A percentile compares a stretch with the other conserved stretches of the same genome.
Evolutionary conservation across 163 green algal genomes (phyloP).

Genomic region (Chlorella variabilis): DNA sequence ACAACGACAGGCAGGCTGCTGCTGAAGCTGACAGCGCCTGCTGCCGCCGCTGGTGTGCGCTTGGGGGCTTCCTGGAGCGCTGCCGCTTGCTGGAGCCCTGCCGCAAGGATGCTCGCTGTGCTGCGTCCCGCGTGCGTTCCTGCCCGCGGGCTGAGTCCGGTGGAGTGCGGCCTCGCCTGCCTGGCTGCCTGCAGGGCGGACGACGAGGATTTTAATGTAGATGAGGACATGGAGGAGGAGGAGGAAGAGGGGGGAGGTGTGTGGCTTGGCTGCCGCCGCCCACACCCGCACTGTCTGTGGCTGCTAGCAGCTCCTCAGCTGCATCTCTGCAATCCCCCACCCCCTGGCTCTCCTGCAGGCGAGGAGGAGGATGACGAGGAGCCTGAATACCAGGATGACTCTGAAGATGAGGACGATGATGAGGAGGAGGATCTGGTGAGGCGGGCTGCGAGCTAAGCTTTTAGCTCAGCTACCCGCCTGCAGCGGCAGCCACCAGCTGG

Average conservation of each 20-base stretch:
- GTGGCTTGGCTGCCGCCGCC: neutral
- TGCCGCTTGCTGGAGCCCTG: no score
- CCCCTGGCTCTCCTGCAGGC: neutral
- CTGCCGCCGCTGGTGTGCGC: no score
- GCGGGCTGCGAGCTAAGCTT: no score
- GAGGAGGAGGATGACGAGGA: slow-evolving; percentile 32
- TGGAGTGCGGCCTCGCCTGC: neutral
- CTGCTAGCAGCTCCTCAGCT: no score
- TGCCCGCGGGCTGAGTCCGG: no score
- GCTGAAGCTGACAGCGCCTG: no score
- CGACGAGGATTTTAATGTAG: slow-evolving; percentile 39
- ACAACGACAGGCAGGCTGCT: slow-evolving; percentile 16
- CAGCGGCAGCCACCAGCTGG: neutral
- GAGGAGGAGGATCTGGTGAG: slow-evolving; percentile 32
- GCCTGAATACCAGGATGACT: slow-evolving; percentile 32
- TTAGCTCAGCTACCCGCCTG: no score
- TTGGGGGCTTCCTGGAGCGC: no score
- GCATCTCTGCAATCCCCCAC: no score
- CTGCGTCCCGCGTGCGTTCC: no score
- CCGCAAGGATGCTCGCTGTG: no score
- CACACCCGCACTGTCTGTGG: no score
- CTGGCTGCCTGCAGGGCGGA: slow-evolving; percentile 11
- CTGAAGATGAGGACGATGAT: slow-evolving; percentile 20
- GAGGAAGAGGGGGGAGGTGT: slow-evolving; percentile 6
- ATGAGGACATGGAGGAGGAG: slow-evolving; percentile 27